These are phyloP conservation scores for Xylaria polymorpha DNA, from an alignment of 2,329 filamentous ascomycete species.

Conservation along the genomic window DNA sequence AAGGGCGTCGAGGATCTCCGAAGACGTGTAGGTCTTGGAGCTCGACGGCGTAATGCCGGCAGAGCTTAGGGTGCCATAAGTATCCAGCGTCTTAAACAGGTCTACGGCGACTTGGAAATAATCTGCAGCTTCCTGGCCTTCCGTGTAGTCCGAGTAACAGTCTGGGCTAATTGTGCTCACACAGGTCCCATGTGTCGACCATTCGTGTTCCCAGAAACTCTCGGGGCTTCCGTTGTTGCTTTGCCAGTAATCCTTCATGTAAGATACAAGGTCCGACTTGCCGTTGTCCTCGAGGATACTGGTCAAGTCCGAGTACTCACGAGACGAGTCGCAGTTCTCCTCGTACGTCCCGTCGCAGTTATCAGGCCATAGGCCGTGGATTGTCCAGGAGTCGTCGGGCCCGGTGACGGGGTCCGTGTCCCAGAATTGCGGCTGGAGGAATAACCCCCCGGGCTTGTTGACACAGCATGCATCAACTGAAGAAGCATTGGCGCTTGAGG, in stretches of 20 bases:
- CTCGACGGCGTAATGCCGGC: slow-evolving; percentile 69
- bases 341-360: slow-evolving; percentile 78
- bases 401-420: slow-evolving; percentile 73
- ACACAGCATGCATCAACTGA: slow-evolving; percentile 75
- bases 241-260: slow-evolving; percentile 80
- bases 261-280: slow-evolving; percentile 66
- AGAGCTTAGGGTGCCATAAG: slow-evolving; percentile 69
- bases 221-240: slow-evolving; percentile 73
- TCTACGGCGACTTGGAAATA: slow-evolving; percentile 75
- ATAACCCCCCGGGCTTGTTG: slow-evolving; percentile 75
- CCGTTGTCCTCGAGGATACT: slow-evolving; percentile 62
- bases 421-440: slow-evolving; percentile 84
- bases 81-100: slow-evolving; percentile 74
- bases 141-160: slow-evolving; percentile 72
- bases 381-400: slow-evolving; percentile 76
- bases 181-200: slow-evolving; percentile 79
- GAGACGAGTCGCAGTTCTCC: slow-evolving; percentile 69
- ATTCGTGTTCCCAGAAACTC: slow-evolving; percentile 79
- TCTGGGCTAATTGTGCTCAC: slow-evolving; percentile 73
- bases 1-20: slow-evolving; percentile 69
- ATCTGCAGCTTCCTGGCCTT: slow-evolving; percentile 73
- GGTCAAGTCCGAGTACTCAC: slow-evolving; percentile 74
- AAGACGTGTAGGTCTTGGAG: slow-evolving; percentile 67
- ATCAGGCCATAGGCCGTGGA: slow-evolving; percentile 77
- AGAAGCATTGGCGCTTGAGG: slow-evolving; percentile 40